These are phyloP conservation scores for Cercospora nicotianae DNA, from an alignment of 2,329 filamentous ascomycete genomes.

Conservation along the genomic window DNA sequence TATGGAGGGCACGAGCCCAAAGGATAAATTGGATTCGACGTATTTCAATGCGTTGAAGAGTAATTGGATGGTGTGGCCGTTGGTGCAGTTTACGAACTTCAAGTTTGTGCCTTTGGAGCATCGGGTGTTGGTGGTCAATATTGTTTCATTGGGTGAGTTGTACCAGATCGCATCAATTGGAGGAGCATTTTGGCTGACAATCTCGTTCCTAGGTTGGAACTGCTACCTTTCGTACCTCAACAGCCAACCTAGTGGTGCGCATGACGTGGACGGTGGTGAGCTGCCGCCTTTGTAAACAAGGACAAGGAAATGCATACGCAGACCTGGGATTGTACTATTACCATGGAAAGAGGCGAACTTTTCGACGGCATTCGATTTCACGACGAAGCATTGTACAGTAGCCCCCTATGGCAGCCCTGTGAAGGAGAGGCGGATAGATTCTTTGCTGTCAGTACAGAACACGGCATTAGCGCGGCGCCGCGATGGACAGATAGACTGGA, in stretches of 20 bases:
- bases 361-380: not conserved
- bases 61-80: conserved; percentile 88
- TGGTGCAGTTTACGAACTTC: conserved; percentile 84
- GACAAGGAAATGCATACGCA: not conserved
- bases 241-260: conserved; percentile 37
- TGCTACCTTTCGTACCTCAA: conserved; percentile 60
- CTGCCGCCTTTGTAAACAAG: conserved; percentile 11
- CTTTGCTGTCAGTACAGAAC: not conserved
- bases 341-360: not conserved
- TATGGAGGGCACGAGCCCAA: conserved; percentile 50
- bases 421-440: not conserved
- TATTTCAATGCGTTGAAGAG: conserved; percentile 72
- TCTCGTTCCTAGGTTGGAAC: conserved; percentile 53
- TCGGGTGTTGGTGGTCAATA: conserved; percentile 81
- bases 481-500: not conserved
- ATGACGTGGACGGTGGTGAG: conserved; percentile 21
- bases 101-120: conserved; percentile 80
- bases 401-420: not conserved
- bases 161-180: not conserved
- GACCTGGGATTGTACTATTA: not conserved
- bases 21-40: conserved; percentile 69
- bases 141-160: conserved; percentile 67
- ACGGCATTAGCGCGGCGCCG: not conserved
- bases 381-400: not conserved
- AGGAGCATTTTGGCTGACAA: conserved; percentile 12